Evolutionary conservation across 2,329 filamentous ascomycete genomes (phyloP).

Genomic region (Fusarium oligoseptatum): DNA sequence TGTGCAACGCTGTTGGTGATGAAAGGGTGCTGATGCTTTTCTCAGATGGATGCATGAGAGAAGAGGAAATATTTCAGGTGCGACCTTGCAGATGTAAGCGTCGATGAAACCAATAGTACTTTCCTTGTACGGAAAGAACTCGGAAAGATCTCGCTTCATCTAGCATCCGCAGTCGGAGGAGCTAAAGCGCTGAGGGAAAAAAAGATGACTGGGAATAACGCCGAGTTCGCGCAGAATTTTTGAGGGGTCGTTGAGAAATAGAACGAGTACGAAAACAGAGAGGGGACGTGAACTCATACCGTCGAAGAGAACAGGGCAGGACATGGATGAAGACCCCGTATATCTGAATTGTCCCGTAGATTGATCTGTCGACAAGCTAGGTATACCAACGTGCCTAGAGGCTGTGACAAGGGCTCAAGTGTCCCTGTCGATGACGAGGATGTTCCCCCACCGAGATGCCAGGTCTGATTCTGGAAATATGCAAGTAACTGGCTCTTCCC

Average conservation of each 20-base stretch:
- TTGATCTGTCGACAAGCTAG: conserved; percentile 5
- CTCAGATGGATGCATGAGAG: neutral
- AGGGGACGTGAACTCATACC: neutral
- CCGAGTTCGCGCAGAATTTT: conserved; percentile 25
- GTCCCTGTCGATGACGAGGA: conserved; percentile 11
- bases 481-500: conserved; percentile 28
- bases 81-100: neutral
- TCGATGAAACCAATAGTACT: conserved; percentile 2
- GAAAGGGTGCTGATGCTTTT: neutral
- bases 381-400: neutral
- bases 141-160: conserved; percentile 12
- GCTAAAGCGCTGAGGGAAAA: conserved; percentile 26
- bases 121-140: conserved; percentile 13
- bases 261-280: conserved; percentile 3
- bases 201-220: conserved; percentile 21
- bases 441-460: conserved; percentile 13
- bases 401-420: neutral
- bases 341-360: conserved; percentile 3
- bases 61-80: neutral
- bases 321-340: conserved; percentile 1
- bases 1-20: neutral
- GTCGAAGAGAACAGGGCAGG: neutral
- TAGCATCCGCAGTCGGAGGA: conserved; percentile 36
- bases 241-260: conserved; percentile 4
- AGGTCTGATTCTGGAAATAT: conserved; percentile 10